phyloP scores from a whole-genome alignment of 495 filamentous ascomycete genomes.

The Aspergillus hancockii region DNA sequence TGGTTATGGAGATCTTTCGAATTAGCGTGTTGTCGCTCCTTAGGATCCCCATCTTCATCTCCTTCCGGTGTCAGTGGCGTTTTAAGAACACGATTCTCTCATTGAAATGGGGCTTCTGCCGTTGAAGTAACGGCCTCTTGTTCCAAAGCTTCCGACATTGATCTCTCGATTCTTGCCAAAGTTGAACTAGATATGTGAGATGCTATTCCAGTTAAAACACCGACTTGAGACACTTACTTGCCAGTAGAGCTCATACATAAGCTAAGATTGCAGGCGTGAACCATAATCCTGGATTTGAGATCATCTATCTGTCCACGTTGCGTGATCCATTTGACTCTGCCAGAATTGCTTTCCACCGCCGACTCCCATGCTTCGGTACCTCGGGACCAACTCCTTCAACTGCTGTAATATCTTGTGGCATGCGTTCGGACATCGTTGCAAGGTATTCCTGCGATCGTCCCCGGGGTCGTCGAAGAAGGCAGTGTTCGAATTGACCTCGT shows the following conservation, averaged over 20 bases:
- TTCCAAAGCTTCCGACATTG: conserved; percentile 28
- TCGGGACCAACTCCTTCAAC: conserved; percentile 30
- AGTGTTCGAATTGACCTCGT: conserved; percentile 31
- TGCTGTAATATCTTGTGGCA: conserved; percentile 31
- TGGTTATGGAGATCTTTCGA: neutral
- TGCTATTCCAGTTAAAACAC: neutral
- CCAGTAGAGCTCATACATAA: conserved; percentile 40
- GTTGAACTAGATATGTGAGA: conserved; percentile 28
- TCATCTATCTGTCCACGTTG: conserved; percentile 36
- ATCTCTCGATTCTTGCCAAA: conserved; percentile 27
- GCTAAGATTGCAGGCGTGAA: conserved; percentile 36
- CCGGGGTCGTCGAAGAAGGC: conserved; percentile 30
- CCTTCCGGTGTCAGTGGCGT: neutral
- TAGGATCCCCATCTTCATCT: neutral
- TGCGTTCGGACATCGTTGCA: conserved; percentile 31
- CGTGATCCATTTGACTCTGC: conserved; percentile 37
- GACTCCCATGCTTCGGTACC: conserved; percentile 28
- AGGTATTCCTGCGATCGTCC: conserved; percentile 25
- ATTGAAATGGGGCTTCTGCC: neutral
- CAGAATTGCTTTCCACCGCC: conserved; percentile 35
- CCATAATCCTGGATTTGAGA: conserved; percentile 38
- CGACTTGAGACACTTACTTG: conserved; percentile 27
- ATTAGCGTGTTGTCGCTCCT: neutral
- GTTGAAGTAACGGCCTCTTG: conserved; percentile 20
- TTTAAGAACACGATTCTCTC: neutral